Conservation (phyloP, 768 basidiomycete genomes). For the Lactarius evosmus region DNA sequence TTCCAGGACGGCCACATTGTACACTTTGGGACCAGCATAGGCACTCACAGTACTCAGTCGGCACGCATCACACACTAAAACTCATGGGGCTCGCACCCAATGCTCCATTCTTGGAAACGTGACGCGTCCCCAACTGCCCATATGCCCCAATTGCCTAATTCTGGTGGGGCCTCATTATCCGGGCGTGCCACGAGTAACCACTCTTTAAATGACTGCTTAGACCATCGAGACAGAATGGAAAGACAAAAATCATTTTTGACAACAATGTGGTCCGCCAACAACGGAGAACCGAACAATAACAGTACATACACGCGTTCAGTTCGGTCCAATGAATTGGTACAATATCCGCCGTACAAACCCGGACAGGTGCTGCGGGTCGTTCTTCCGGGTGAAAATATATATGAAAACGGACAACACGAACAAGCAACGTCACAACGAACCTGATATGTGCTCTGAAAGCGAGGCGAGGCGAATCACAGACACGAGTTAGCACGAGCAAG, state of each 20-base stretch:
- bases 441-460: slow-evolving; percentile 55
- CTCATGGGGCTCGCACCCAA: no score
- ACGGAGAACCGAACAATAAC: no score
- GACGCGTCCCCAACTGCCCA: no score
- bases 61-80: no score
- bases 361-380: slow-evolving; percentile 80
- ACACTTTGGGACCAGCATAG: no score
- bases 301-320: slow-evolving; percentile 39
- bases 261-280: background rate
- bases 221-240: background rate
- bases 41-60: no score
- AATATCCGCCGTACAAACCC: slow-evolving; percentile 76
- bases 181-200: no score
- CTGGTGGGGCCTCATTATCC: no score
- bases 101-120: no score
- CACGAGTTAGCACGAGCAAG: slow-evolving; percentile 9
- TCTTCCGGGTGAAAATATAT: slow-evolving; percentile 34
- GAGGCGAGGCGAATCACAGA: slow-evolving; percentile 17
- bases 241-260: background rate
- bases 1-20: no score
- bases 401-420: background rate
- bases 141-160: no score
- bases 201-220: no score
- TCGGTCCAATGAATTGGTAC: slow-evolving; percentile 89
- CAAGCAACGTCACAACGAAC: slow-evolving; percentile 31